A percentile compares a stretch with the other conserved stretches of the same genome.
Conservation (phyloP, 139 green algal genomes). For the Volvox reticuliferus region DNA sequence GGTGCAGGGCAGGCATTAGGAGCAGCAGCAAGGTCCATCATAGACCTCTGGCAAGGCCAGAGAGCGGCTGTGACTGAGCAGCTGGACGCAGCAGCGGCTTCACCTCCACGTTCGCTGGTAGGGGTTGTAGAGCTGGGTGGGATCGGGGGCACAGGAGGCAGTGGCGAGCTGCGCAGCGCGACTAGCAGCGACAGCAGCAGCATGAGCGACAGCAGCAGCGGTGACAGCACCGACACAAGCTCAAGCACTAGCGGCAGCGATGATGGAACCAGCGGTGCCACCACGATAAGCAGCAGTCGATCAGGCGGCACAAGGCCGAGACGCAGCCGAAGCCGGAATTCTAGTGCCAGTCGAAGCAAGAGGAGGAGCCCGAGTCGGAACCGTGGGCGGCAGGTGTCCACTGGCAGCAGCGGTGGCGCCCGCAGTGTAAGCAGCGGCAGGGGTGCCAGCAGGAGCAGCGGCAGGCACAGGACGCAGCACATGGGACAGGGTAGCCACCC, state of each 20-base stretch:
- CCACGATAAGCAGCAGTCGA: not conserved
- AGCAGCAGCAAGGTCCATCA: no score
- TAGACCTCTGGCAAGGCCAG: no score
- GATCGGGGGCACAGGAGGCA: no score
- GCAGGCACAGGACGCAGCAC: not conserved
- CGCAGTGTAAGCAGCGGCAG: not conserved
- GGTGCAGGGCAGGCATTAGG: no score
- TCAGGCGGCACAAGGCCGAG: not conserved
- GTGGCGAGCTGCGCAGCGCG: not conserved
- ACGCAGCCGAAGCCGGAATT: not conserved
- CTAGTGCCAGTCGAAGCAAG: not conserved
- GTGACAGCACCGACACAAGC: not conserved
- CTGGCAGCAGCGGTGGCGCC: not conserved
- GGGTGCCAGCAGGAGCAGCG: not conserved
- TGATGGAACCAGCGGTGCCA: not conserved
- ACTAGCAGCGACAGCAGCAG: not conserved
- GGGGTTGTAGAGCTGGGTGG: no score
- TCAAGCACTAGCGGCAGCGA: not conserved
- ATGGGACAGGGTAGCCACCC: no score
- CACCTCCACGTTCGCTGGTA: no score
- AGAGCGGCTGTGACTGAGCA: no score
- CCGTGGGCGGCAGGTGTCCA: no score
- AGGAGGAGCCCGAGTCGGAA: not conserved
- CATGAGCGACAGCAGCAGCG: not conserved
- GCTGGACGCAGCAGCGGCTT: no score